Evolutionary conservation across 371 early-diverging fungal genomes (phyloP).

Genomic region (Saksenaea oblongispora): DNA sequence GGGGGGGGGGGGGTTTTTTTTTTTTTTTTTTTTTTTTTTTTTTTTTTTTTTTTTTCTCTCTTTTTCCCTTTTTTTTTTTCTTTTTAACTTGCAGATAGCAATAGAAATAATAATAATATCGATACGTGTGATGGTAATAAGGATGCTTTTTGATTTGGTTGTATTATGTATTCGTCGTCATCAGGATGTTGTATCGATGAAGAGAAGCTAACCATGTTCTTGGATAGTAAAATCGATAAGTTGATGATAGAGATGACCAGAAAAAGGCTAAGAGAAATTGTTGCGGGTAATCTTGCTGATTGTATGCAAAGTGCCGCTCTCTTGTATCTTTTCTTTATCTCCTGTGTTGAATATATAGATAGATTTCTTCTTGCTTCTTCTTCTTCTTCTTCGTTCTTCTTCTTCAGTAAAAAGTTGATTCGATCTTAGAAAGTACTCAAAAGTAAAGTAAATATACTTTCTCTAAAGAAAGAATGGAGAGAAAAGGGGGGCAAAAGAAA

Average conservation of each 20-base stretch:
- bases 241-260: constrained; percentile 8
- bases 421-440: not conserved
- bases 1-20: not conserved
- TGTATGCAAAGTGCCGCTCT: constrained; percentile 3
- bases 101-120: constrained; percentile 7
- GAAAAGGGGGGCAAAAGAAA: constrained; percentile 7
- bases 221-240: constrained; percentile 2
- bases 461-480: not conserved
- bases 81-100: constrained; percentile 5
- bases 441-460: not conserved
- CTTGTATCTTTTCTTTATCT: not conserved
- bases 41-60: constrained; percentile 13
- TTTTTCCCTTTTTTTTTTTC: constrained; percentile 5
- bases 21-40: constrained; percentile 14
- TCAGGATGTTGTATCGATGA: constrained; percentile 7
- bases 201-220: constrained; percentile 13
- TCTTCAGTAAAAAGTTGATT: not conserved
- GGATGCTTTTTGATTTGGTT: not conserved
- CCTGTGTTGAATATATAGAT: not conserved
- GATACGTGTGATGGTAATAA: not conserved
- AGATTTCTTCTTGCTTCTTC: not conserved
- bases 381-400: not conserved
- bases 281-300: constrained; percentile 4
- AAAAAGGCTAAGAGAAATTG: not conserved
- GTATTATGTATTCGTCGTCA: constrained; percentile 11